phyloP scores from a whole-genome alignment of 106 monocot genomes.

The Dioscorea zingiberensis region DNA sequence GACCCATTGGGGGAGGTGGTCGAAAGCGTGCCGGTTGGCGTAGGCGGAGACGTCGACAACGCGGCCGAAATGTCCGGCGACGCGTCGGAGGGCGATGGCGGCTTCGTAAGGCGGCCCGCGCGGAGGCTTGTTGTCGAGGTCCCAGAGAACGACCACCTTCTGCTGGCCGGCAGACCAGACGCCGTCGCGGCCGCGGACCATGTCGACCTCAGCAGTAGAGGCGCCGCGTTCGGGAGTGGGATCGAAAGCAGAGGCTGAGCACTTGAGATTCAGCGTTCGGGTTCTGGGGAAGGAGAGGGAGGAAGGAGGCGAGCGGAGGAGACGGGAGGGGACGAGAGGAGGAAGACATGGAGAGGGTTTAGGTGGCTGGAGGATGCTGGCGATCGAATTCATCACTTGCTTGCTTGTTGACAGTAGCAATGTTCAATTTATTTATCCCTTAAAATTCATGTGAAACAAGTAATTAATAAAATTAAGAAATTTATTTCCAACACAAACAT shows the following conservation, averaged over 20 bases:
- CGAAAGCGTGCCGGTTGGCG: constrained; percentile 96
- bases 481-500: too few species aligned
- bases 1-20: constrained; percentile 83
- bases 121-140: constrained; percentile 99
- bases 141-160: constrained; percentile 82
- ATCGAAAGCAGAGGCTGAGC: too few species aligned
- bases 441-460: too few species aligned
- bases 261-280: not conserved
- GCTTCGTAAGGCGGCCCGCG: constrained; percentile 74
- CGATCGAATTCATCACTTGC: not conserved
- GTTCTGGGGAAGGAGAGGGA: not conserved
- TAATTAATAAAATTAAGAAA: too few species aligned
- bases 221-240: constrained; percentile 9
- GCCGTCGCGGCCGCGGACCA: constrained; percentile 56
- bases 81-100: constrained; percentile 52
- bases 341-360: not conserved
- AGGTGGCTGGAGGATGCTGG: not conserved
- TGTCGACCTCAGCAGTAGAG: constrained; percentile 46
- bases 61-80: constrained; percentile 66
- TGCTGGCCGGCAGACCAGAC: constrained; percentile 45
- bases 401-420: too few species aligned
- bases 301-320: not conserved
- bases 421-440: too few species aligned
- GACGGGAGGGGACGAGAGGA: not conserved
- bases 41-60: constrained; percentile 69